A percentile compares a stretch with the other conserved stretches of the same genome.
Evolutionary conservation across 1,284 basidiomycete genomes (phyloP).

Genomic region (Tranzscheliella williamsii): DNA sequence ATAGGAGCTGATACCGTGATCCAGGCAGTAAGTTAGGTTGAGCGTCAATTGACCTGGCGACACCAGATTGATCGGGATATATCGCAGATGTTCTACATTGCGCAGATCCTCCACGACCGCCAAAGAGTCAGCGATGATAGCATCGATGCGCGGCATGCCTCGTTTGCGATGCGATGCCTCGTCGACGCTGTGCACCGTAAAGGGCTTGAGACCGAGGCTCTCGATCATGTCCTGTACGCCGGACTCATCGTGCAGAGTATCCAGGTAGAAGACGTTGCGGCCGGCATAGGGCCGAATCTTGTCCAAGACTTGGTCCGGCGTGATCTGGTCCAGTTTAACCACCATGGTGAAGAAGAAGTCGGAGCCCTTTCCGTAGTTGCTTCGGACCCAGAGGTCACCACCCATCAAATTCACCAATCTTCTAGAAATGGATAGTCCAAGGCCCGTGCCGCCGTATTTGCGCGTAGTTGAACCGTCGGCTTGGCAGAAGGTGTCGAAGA

Average conservation of each 20-base stretch:
- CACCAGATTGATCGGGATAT: constrained; percentile 95
- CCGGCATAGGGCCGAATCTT: constrained; percentile 58
- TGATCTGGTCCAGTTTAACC: constrained; percentile 57
- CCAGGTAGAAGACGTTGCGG: constrained; percentile 76
- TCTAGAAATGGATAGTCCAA: constrained; percentile 74
- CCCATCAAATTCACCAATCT: constrained; percentile 96
- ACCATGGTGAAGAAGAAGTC: constrained; percentile 94
- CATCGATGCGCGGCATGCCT: constrained; percentile 85
- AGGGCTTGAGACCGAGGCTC: constrained; percentile 80
- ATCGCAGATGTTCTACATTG: constrained; percentile 90
- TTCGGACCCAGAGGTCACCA: constrained; percentile 98
- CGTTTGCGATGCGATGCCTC: constrained; percentile 75
- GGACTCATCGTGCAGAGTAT: constrained; percentile 77
- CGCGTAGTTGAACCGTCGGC: constrained; percentile 74
- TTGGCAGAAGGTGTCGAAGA: constrained; percentile 99
- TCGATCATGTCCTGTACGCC: constrained; percentile 78
- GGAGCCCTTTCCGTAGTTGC: constrained; percentile 81
- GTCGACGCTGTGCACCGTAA: constrained; percentile 75
- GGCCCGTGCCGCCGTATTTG: constrained; percentile 96
- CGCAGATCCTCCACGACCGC: constrained; percentile 82
- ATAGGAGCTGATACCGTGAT: constrained; percentile 86
- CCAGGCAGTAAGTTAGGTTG: constrained; percentile 69
- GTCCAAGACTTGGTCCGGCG: constrained; percentile 48
- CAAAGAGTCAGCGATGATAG: constrained; percentile 90
- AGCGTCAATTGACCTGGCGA: constrained; percentile 64